A percentile compares a stretch with the other conserved stretches of the same genome.
These are phyloP conservation scores for Lumnitzera littorea DNA, from an alignment of 345 rosid species.

Conservation along the genomic window DNA sequence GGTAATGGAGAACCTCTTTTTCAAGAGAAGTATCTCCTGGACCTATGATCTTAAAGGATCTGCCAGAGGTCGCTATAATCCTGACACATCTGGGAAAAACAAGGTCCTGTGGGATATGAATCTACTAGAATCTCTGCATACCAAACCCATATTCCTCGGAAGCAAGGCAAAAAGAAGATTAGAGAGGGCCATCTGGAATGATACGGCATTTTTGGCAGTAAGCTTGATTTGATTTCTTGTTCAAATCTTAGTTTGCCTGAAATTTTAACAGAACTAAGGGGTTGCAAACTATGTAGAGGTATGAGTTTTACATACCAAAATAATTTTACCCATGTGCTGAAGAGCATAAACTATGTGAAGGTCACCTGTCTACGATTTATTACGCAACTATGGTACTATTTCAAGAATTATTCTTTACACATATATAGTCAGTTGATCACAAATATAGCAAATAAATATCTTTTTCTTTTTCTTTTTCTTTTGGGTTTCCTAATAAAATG, in stretches of 20 bases:
- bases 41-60: slow-evolving; percentile 96
- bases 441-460: no score
- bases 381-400: no score
- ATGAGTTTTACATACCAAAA: no score
- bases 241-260: neutral
- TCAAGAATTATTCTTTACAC: no score
- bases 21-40: slow-evolving; percentile 55
- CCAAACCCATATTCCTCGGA: slow-evolving; percentile 89
- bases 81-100: slow-evolving; percentile 70
- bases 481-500: no score
- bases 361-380: no score
- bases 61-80: slow-evolving; percentile 67
- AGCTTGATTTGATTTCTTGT: slow-evolving; percentile 16
- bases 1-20: slow-evolving; percentile 99
- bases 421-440: no score
- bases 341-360: no score
- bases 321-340: no score
- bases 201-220: slow-evolving; percentile 86
- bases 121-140: slow-evolving; percentile 66
- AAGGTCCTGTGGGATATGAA: slow-evolving; percentile 82
- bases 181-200: slow-evolving; percentile 98
- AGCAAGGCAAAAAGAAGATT: slow-evolving; percentile 90
- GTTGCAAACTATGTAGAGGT: no score
- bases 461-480: no score
- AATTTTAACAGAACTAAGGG: no score